These are phyloP conservation scores for Canna indica DNA, from an alignment of 176 grass and related monocot species.

Conservation along the genomic window DNA sequence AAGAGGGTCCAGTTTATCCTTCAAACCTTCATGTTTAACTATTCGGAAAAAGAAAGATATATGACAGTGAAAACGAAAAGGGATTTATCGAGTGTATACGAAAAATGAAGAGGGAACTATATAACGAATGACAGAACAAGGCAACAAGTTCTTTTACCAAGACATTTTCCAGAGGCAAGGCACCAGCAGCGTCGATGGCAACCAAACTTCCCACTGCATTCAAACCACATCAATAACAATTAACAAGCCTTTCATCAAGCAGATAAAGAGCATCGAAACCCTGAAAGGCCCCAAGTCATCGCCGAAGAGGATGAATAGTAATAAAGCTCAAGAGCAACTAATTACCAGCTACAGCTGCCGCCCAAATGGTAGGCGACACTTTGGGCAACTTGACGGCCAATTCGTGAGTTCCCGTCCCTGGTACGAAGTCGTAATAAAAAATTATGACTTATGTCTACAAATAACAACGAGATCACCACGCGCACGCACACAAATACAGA, in stretches of 20 bases:
- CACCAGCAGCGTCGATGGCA: constrained; percentile 40
- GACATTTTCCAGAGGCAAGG: constrained; percentile 36
- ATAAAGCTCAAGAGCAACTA: background rate
- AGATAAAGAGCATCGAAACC: background rate
- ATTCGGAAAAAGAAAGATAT: background rate
- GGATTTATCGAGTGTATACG: background rate
- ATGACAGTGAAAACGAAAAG: background rate
- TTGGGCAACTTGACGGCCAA: constrained; percentile 17
- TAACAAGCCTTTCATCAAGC: constrained; percentile 37
- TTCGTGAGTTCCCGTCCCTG: constrained; percentile 17
- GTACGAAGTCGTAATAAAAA: background rate
- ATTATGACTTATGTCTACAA: background rate
- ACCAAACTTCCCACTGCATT: constrained; percentile 57
- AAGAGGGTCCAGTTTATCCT: background rate
- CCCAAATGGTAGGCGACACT: constrained; percentile 14
- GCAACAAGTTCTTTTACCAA: constrained; percentile 36
- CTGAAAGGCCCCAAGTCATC: too few species aligned
- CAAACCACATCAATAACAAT: constrained; percentile 16
- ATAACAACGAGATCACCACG: background rate
- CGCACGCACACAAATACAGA: background rate
- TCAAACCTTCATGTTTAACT: background rate
- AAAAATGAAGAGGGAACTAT: background rate
- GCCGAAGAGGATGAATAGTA: background rate
- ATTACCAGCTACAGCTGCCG: constrained; percentile 28
- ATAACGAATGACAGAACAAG: constrained; percentile 1